phyloP scores from a whole-genome alignment of 2,329 filamentous ascomycete species.

The Hymenoscyphus fructigenus region DNA sequence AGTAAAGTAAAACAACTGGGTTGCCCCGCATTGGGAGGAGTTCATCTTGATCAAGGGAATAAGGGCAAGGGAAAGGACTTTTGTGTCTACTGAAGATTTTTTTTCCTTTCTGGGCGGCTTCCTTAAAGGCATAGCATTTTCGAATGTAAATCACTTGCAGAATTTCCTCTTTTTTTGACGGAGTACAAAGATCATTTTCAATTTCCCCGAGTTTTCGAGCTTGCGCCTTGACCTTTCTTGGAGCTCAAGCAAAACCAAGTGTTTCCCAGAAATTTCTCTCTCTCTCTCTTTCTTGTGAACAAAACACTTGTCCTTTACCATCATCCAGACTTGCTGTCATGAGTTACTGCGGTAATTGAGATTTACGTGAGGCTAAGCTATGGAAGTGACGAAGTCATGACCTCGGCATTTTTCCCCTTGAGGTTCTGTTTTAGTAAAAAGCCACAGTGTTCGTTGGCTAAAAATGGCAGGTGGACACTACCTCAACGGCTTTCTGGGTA shows the following conservation, averaged over 20 bases:
- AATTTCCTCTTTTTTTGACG: not conserved
- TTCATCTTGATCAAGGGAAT: slow-evolving; percentile 2
- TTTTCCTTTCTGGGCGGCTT: not conserved
- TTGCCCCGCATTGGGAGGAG: not conserved
- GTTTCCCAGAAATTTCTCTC: no score
- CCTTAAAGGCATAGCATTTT: slow-evolving; percentile 8
- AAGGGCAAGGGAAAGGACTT: not conserved
- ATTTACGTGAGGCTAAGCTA: not conserved
- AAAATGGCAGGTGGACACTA: not conserved
- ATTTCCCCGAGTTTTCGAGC: not conserved
- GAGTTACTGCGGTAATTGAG: not conserved
- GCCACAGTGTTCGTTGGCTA: slow-evolving; percentile 1
- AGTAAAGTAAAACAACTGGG: not conserved
- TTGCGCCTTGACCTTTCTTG: not conserved
- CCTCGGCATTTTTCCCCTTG: not conserved
- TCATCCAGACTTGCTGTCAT: not conserved
- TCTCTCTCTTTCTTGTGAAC: not conserved
- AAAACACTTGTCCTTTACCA: not conserved
- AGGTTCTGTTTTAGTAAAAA: not conserved
- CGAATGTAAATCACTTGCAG: slow-evolving; percentile 5
- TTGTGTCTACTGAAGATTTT: not conserved
- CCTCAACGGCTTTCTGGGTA: no score
- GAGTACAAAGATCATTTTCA: not conserved
- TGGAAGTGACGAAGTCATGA: not conserved
- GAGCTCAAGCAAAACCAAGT: not conserved